Evolutionary conservation across 768 basidiomycete species (phyloP).

Genomic region (Suillus luteus): DNA sequence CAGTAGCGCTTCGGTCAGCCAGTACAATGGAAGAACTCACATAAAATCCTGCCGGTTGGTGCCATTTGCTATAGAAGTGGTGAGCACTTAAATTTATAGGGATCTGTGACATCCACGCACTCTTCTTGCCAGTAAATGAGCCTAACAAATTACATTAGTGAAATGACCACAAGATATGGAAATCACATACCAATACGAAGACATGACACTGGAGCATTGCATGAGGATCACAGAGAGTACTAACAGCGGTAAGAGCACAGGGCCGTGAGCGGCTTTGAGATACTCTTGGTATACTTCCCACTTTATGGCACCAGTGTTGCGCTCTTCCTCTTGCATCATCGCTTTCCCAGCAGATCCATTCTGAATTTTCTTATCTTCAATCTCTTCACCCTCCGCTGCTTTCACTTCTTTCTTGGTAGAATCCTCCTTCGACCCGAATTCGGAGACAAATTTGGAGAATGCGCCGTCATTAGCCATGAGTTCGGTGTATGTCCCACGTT

Average conservation of each 20-base stretch:
- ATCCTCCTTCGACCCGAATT: constrained; percentile 75
- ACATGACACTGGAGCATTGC: constrained; percentile 72
- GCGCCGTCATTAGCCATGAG: constrained; percentile 64
- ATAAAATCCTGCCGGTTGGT: constrained; percentile 65
- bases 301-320: constrained; percentile 65
- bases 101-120: constrained; percentile 34
- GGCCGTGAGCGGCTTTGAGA: constrained; percentile 68
- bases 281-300: constrained; percentile 49
- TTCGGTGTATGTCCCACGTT: constrained; percentile 77
- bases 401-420: constrained; percentile 43
- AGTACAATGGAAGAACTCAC: constrained; percentile 45
- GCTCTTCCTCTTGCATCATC: constrained; percentile 84
- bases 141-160: constrained; percentile 36
- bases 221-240: constrained; percentile 59
- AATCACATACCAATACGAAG: constrained; percentile 64
- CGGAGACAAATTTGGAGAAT: constrained; percentile 72
- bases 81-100: neutral
- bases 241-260: constrained; percentile 64
- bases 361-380: constrained; percentile 37
- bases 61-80: constrained; percentile 47
- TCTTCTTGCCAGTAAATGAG: constrained; percentile 68
- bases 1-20: constrained; percentile 17
- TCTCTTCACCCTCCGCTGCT: constrained; percentile 33
- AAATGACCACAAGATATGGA: neutral
- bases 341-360: constrained; percentile 44